Evolutionary conservation across 805 yeast species (phyloP).

Genomic region (Wickerhamiella lipophila): DNA sequence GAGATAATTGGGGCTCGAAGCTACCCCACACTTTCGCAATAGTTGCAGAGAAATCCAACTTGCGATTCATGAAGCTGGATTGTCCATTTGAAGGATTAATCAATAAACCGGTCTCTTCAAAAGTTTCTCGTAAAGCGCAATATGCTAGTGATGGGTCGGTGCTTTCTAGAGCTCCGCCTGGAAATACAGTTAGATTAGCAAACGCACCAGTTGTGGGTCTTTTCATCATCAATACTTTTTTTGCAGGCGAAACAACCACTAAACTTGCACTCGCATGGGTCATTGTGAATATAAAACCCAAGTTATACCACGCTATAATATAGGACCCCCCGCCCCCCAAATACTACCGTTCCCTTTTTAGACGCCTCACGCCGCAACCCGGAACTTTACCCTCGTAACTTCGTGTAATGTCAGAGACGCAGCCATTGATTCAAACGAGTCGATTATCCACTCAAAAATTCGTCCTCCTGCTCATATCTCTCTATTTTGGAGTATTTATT

Average conservation of each 20-base stretch:
- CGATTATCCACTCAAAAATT: not conserved
- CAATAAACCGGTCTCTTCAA: constrained; percentile 26
- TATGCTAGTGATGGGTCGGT: constrained; percentile 20
- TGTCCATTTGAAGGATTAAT: constrained; percentile 17
- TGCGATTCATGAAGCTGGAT: not conserved
- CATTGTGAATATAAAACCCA: too few relatives aligned
- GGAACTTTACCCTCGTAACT: not conserved
- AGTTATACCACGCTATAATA: not conserved
- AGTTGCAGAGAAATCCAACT: not conserved
- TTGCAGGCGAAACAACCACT: constrained; percentile 9
- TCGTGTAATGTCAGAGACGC: not conserved
- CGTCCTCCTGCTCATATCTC: constrained; percentile 16
- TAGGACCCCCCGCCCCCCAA: too few relatives aligned
- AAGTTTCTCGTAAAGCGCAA: constrained; percentile 27
- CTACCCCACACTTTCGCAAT: not conserved
- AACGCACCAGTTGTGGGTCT: constrained; percentile 24
- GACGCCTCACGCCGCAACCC: constrained; percentile 1
- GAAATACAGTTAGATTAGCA: constrained; percentile 25
- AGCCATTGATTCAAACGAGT: constrained; percentile 1
- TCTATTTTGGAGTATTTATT: constrained; percentile 32
- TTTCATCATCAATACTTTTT: constrained; percentile 22
- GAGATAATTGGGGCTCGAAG: constrained; percentile 8
- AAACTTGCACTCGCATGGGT: constrained; percentile 11
- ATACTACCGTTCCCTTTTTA: too few relatives aligned
- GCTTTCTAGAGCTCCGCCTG: constrained; percentile 26